Evolutionary conservation across 1,139 yeast genomes (phyloP).

Genomic region (Tardiomyces digboiensis): DNA sequence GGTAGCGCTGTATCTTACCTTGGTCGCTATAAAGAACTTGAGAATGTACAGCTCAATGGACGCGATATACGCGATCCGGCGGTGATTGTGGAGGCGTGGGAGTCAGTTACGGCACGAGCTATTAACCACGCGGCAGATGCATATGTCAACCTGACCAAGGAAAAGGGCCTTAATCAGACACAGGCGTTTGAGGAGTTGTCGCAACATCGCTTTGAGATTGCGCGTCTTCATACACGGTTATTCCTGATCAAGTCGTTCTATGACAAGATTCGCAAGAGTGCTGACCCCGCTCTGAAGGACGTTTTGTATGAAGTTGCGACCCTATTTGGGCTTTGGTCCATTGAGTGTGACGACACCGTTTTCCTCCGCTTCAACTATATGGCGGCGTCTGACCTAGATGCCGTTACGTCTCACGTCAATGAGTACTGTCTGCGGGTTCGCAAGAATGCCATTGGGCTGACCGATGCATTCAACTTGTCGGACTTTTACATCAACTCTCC

Average conservation of each 20-base stretch:
- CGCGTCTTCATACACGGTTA: constrained; percentile 33
- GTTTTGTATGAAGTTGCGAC: constrained; percentile 40
- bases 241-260: constrained; percentile 30
- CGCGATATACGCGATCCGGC: constrained; percentile 16
- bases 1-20: constrained; percentile 16
- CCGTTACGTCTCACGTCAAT: constrained; percentile 26
- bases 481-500: constrained; percentile 84
- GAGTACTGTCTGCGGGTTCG: constrained; percentile 33
- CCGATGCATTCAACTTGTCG: constrained; percentile 84
- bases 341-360: constrained; percentile 68
- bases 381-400: constrained; percentile 25
- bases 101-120: constrained; percentile 25
- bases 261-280: constrained; percentile 16
- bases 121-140: constrained; percentile 19
- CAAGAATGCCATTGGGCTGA: constrained; percentile 66
- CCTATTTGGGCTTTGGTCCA: constrained; percentile 59
- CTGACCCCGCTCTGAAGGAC: constrained; percentile 23
- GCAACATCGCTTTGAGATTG: constrained; percentile 34
- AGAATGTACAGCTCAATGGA: constrained; percentile 2
- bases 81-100: constrained; percentile 27
- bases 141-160: constrained; percentile 11
- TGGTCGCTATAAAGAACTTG: constrained; percentile 5
- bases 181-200: constrained; percentile 35
- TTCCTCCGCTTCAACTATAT: constrained; percentile 61
- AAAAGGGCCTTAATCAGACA: constrained; percentile 19